phyloP scores from a whole-genome alignment of 192 early-diverging fungal species.

The Coemansia sp. region DNA sequence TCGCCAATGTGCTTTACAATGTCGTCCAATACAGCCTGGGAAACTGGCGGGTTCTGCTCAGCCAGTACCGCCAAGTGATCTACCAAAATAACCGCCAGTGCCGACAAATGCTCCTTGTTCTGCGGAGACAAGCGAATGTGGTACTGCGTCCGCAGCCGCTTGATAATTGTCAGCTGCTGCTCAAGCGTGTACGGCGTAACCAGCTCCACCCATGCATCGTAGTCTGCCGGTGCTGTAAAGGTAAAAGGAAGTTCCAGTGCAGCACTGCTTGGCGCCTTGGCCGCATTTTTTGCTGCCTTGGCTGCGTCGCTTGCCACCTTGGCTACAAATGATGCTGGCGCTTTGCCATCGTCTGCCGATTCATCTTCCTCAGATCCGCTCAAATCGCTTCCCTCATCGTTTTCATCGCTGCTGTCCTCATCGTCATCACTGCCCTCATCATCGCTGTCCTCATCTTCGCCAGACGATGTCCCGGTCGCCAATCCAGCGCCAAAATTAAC shows the following conservation, averaged over 20 bases:
- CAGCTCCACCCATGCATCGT: conserved; percentile 68
- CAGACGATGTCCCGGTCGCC: conserved; percentile 24
- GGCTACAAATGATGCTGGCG: conserved; percentile 2
- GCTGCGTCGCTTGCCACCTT: not conserved
- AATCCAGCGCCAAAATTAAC: conserved; percentile 40
- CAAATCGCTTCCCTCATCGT: conserved; percentile 54
- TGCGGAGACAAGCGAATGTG: conserved; percentile 77
- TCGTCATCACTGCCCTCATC: conserved; percentile 48
- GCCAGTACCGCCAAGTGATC: conserved; percentile 69
- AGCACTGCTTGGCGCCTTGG: conserved; percentile 1
- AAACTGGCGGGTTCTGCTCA: conserved; percentile 58
- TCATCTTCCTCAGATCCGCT: conserved; percentile 39
- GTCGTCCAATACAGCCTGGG: conserved; percentile 55
- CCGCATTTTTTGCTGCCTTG: not conserved
- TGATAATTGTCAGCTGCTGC: conserved; percentile 72
- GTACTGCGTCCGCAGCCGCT: conserved; percentile 81
- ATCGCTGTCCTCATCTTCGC: conserved; percentile 23
- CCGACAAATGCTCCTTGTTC: conserved; percentile 76
- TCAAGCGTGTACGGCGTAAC: conserved; percentile 61
- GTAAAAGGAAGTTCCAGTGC: conserved; percentile 74
- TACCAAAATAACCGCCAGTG: conserved; percentile 65
- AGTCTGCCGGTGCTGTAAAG: conserved; percentile 76
- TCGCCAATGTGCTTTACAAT: conserved; percentile 63
- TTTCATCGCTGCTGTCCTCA: conserved; percentile 51
- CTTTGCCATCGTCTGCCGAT: conserved; percentile 9